Evolutionary conservation across 2,329 filamentous ascomycete species (phyloP), one percentile per base, ranked within the genome.

Genomic region (Penicillium brasilianum): DNA sequence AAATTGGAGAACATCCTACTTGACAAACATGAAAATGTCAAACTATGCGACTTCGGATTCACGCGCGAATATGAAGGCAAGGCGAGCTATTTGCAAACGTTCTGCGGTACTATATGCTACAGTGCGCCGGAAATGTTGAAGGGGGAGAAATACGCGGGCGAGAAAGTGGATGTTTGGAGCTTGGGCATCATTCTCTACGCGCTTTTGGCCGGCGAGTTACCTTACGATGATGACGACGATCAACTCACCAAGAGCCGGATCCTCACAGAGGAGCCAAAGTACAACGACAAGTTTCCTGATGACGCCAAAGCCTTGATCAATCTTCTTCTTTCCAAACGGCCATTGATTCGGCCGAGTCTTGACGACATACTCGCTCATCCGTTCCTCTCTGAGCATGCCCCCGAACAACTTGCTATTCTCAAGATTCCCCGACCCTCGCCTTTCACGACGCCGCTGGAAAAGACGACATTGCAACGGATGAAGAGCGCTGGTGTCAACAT

Each of bases 161-260:
- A 97, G 80, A 98, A 97, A 80, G 94, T 99, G 52, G 95, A 99
- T 72, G 93, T 99, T 4, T 99, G 95, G 95, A 98, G 94, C 77
- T 90, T 93, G 74, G 93, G 93, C 63, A 93, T 97, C 66, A 97
- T 97, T 72, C 84, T 95, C 46, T 95, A 92, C 77, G 91, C 93
- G 41, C 81, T 95, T 66, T 82, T 95, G 34, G 90, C 92, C 30
- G 91, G 91, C 59, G 86, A 91, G 65, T 83, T 99, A 43, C 95
- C 95, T 0, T 99, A 96, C 71, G 95, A 99, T 77, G 95, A 98
- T 66, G 95, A 99, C 74, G 90, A 96, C 72, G 95, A 99, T 74
- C 90, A 87, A 65, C 84, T 89, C 34, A 99, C 95, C 34, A 92
- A 97, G 71, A 86, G 83, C 10, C 91, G 87, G 75, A 99, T 99